Base-by-base conservation (phyloP, 129 eudicot species). In the Pseudognaphalium luteoalbum region DNA sequence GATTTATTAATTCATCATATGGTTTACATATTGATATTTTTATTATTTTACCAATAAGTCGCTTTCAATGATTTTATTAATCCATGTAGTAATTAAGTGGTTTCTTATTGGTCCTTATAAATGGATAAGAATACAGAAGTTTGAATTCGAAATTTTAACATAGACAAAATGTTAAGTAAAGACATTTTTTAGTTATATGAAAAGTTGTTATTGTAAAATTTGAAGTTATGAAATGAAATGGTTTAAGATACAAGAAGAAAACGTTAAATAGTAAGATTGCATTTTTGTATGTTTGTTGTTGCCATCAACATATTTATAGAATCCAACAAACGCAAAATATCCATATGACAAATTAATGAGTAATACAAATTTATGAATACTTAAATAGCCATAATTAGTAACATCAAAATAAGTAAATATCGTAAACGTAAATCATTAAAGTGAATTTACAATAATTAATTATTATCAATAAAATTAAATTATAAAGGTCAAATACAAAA, bases 281-380 rank as follows among this genome's bases (percentile, higher is more conserved):
- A 16, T 64, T 30, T 67, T 68, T 68, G 73, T 68, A 42, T 5
- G 9, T 68, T 42, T 68, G 73, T 68, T 68, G 73, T 68, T 68
- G 59, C 73, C 56, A 68, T 47, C n/a, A 7, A 68, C 73, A 68
- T 47, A 68, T 41, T 20, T 68, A 68, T 42, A 62, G 61, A 74
- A 22, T 74, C 78, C 61, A 42, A 62, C 70, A 74, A 61, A 44
- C 42, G 61, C 33, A 74, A 44, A 74, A 41, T 61, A 74, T 60
- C 16, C 44, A 22, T 11, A 76, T 70, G 28, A 70, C 41, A 68
- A 78, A 62, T 34, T 22, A 63, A 71, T 11, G 50, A 50, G 65
- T 21, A 52, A 72, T 71, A 63, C 35, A 50, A 34, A 63, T 42
- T 33, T 7, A 62, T 15, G 17, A 34, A 22, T 71, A 52, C 22